These are phyloP conservation scores for Capsicum chinense DNA, from an alignment of 257 asterid genomes.

Conservation along the genomic window DNA sequence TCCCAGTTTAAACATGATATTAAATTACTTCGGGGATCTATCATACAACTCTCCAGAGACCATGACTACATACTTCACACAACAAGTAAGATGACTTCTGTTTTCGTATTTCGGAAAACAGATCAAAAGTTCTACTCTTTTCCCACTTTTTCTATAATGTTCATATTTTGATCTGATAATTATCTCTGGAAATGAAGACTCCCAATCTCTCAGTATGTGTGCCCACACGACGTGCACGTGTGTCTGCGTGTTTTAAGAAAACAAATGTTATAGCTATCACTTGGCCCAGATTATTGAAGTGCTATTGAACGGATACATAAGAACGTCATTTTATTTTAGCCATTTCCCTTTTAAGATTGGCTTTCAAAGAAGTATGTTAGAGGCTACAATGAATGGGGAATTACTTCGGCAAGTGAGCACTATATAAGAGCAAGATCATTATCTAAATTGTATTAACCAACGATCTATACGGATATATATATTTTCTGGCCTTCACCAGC, in stretches of 20 bases:
- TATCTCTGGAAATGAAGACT: neutral
- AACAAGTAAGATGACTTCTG: slow-evolving; percentile 56
- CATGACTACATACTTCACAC: slow-evolving; percentile 70
- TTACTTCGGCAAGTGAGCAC: too few species aligned
- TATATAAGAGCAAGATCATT: too few species aligned
- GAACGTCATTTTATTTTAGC: too few species aligned
- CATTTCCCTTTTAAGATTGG: too few species aligned
- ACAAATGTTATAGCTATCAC: too few species aligned
- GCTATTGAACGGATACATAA: too few species aligned
- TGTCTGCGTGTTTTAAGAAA: too few species aligned
- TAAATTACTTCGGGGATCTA: slow-evolving; percentile 81
- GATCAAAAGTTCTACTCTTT: neutral
- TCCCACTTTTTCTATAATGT: neutral
- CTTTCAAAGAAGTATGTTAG: too few species aligned
- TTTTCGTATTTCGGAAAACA: neutral
- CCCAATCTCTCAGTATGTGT: neutral
- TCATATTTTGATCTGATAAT: neutral
- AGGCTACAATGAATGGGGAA: too few species aligned
- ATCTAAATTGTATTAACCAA: neutral
- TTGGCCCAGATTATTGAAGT: too few species aligned
- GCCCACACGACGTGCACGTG: neutral
- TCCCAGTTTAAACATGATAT: slow-evolving; percentile 84
- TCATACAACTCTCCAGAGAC: slow-evolving; percentile 74
- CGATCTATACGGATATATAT: neutral
- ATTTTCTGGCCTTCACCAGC: neutral